Base-by-base conservation (phyloP, 306 rosid genomes). In the Quercus mongolica region DNA sequence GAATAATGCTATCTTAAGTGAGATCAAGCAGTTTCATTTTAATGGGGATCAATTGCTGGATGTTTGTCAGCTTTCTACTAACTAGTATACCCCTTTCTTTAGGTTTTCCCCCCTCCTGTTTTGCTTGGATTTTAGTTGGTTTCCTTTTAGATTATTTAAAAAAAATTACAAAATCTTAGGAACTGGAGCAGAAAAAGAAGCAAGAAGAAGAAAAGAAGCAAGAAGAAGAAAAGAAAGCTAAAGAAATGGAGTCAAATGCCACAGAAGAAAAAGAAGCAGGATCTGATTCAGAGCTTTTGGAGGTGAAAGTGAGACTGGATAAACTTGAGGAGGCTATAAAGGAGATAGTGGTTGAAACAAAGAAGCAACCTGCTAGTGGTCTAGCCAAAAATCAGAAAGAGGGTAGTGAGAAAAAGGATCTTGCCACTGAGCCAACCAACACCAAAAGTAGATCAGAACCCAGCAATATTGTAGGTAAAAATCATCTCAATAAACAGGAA, bases 251-350 rank as follows among this genome's bases (percentile, higher is more conserved):
- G 74, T 75, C 87, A 63, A 83, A 82, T 4, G 90, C 90, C 65
- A 59, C 80, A 0, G 83, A 84, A 83, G 91, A 83, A 77, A 80
- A 80, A 46, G 88, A 83, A 80, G 82, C 67, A 30, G 84, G 75
- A 56, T 55, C 73, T 56, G 81, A 51, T 82, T 77, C 90, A 0
- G 88, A 83, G 78, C 81, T 91, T 74, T 78, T 77, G 86, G 89
- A 90, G 87, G 92, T 96, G 78, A 91, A 83, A 83, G 89, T 25
- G 64, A 91, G 99, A 83, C 91, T 91, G 59, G 89, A 87, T 30
- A 91, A 93, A 74, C 98, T 96, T 30, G 98, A 96, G 85, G 96
- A 89, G 79, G 76, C 89, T 31, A 69, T 95, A 71, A 91, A 90
- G 73, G 98, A 84, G 88, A 93, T 95, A 77, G 91, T 73, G 38